phyloP scores from a whole-genome alignment of 345 rosid species.

The Orychophragmus violaceus region DNA sequence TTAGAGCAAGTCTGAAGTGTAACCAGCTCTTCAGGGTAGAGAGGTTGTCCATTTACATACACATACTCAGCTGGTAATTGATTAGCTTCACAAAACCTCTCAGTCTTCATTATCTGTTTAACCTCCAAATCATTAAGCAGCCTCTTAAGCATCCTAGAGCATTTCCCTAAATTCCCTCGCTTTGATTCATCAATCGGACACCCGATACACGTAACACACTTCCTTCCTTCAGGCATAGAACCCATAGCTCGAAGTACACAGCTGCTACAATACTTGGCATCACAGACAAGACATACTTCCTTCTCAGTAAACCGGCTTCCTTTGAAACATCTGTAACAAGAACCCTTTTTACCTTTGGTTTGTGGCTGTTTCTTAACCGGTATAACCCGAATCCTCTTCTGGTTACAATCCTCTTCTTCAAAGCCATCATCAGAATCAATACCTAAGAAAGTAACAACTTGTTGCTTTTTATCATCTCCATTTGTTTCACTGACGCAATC shows the following conservation, averaged over 20 bases:
- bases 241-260: conserved; percentile 99
- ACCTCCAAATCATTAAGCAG: conserved; percentile 88
- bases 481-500: conserved; percentile 46
- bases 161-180: conserved; percentile 71
- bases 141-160: conserved; percentile 92
- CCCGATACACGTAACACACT: conserved; percentile 89
- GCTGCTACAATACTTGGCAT: conserved; percentile 81
- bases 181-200: conserved; percentile 74
- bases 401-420: conserved; percentile 39
- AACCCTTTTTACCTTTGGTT: conserved; percentile 78
- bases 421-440: conserved; percentile 55
- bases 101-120: conserved; percentile 87
- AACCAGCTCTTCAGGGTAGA: conserved; percentile 75
- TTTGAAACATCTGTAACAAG: conserved; percentile 83
- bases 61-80: conserved; percentile 89
- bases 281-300: conserved; percentile 94
- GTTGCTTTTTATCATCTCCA: conserved; percentile 47
- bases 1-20: conserved; percentile 66
- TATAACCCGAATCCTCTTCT: conserved; percentile 36
- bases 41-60: conserved; percentile 71
- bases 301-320: conserved; percentile 89
- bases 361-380: conserved; percentile 49
- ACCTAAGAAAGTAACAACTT: conserved; percentile 63
- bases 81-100: conserved; percentile 84
- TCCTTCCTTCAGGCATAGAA: conserved; percentile 99